Conservation (phyloP, 176 grass and related monocot species). For the Bolboschoenus planiculmis region DNA sequence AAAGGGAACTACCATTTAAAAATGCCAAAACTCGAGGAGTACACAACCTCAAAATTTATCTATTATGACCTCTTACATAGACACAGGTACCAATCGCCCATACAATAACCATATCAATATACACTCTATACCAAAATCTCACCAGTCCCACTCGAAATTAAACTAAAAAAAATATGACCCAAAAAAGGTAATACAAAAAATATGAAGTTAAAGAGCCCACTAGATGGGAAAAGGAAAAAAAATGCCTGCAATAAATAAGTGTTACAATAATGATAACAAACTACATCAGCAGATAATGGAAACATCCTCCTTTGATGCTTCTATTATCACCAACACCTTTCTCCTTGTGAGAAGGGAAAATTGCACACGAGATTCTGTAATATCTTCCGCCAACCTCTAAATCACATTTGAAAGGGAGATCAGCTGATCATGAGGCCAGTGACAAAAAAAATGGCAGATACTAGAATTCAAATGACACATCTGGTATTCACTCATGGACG, state of each 20-base stretch:
- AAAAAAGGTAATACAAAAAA: constrained; percentile 10
- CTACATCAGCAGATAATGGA: constrained; percentile 2
- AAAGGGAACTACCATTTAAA: background rate
- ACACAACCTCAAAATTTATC: constrained; percentile 2
- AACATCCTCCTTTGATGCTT: constrained; percentile 17
- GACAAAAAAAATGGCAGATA: constrained; percentile 31
- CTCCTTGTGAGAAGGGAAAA: constrained; percentile 16
- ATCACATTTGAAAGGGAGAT: background rate
- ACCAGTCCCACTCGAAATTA: constrained; percentile 10
- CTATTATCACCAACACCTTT: constrained; percentile 6
- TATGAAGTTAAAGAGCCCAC: background rate
- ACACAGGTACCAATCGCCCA: constrained; percentile 13
- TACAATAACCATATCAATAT: constrained; percentile 30
- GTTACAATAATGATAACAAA: constrained; percentile 20
- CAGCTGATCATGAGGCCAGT: constrained; percentile 3
- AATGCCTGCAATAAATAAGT: constrained; percentile 19
- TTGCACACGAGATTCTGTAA: background rate
- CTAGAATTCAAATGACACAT: background rate
- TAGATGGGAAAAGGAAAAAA: background rate
- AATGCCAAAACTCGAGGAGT: background rate
- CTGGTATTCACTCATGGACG: background rate
- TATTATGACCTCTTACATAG: constrained; percentile 13
- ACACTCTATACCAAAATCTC: constrained; percentile 31
- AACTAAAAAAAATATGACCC: constrained; percentile 10
- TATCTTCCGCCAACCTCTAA: background rate